Evolutionary conservation across 2,329 filamentous ascomycete genomes (phyloP), one percentile per base, ranked within the genome.

Genomic region (Aspergillus ochraceus): DNA sequence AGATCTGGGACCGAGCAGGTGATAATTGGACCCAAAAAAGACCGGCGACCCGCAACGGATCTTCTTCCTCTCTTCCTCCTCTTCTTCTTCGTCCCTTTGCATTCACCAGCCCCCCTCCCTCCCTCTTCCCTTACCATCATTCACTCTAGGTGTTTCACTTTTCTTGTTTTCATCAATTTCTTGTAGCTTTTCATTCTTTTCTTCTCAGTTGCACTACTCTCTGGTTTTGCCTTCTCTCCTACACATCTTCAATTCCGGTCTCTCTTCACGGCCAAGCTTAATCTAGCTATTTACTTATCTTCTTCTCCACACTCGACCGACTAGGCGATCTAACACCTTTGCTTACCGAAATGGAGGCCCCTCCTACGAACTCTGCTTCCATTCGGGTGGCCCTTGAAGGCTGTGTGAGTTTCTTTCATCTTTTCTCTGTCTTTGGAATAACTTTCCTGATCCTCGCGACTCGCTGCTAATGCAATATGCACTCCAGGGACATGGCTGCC

Each of bases 311-410:
- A 12, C 20, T 29, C 54, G n/a, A 14, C 24, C 51, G n/a, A 14
- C 29, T 51, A 17, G 14, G 14, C 36, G 14, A 42, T 42, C 17
- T 6, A n/a, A n/a, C 36, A 42, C 14, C 46, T n/a, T 20, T 54
- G 20, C 20, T 30, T 50, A 55, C 45, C 32, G 56, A 9, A 32
- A 64, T 67, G 61, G 58, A 62, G 14, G 29, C 55, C 24, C 39
- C 53, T 24, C 51, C 49, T 12, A 20, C 58, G 4, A 47, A 45
- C 26, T 52, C 59, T 11, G 39, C 64, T 9, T 59, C 63, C 11
- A 58, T 96, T 61, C 88, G 92, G 58, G 83, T 97, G 63, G 94
- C 92, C 20, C 80, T 96, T 6, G 90, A 96, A 81, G 93, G 93
- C 68, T 97, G 93, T 73, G 90, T 93, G 80, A 77, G 89, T 80